Evolutionary conservation across 495 filamentous ascomycete species (phyloP).

Genomic region (Acidiella bohemica): DNA sequence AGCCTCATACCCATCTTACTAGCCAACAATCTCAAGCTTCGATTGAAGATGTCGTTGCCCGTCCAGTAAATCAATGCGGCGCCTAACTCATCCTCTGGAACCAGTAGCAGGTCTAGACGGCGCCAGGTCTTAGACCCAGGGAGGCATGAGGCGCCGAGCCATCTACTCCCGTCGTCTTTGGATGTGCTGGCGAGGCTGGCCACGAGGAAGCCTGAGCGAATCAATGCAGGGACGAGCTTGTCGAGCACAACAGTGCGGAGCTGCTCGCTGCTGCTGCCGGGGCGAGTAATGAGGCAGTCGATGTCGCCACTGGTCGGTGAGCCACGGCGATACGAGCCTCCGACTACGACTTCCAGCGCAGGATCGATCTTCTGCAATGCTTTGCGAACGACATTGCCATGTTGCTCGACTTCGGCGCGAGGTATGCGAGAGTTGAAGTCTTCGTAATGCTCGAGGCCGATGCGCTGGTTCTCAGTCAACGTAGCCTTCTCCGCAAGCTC

Average conservation of each 20-base stretch:
- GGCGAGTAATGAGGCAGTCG: constrained; percentile 74
- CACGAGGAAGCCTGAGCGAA: constrained; percentile 46
- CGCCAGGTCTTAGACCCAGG: constrained; percentile 46
- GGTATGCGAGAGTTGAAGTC: constrained; percentile 79
- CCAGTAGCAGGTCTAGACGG: constrained; percentile 76
- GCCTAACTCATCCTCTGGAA: constrained; percentile 67
- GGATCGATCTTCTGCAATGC: constrained; percentile 50
- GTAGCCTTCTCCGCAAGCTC: constrained; percentile 53
- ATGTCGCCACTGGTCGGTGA: constrained; percentile 63
- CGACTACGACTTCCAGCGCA: constrained; percentile 53
- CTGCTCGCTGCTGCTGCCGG: constrained; percentile 38
- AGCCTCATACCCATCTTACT: constrained; percentile 73
- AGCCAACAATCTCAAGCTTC: constrained; percentile 71
- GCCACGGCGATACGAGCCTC: constrained; percentile 80
- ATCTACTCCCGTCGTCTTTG: constrained; percentile 49
- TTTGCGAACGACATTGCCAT: constrained; percentile 53
- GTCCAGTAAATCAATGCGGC: constrained; percentile 93
- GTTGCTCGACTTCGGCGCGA: constrained; percentile 56
- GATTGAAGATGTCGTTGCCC: constrained; percentile 92
- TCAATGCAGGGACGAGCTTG: constrained; percentile 49
- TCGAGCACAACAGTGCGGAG: constrained; percentile 52
- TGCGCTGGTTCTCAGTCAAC: constrained; percentile 58
- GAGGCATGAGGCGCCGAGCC: constrained; percentile 74
- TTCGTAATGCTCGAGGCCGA: constrained; percentile 69
- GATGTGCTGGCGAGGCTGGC: constrained; percentile 36